Evolutionary conservation across 179 eudicot species (phyloP).

Genomic region (Vitellaria paradoxa): DNA sequence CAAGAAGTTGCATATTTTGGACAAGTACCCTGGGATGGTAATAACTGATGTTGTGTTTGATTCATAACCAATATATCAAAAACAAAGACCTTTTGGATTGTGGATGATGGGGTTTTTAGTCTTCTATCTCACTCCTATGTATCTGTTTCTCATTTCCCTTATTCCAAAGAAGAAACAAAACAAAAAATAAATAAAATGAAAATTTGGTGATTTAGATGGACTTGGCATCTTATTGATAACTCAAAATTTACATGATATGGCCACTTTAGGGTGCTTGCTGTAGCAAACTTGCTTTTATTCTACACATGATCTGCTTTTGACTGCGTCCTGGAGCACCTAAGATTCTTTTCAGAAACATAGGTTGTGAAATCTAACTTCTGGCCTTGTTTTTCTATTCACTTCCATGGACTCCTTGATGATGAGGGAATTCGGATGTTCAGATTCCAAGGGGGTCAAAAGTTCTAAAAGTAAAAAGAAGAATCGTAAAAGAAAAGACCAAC

Average conservation of each 20-base stretch:
- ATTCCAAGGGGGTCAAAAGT: slow-evolving; percentile 48
- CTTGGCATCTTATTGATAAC: neutral
- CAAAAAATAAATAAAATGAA: too few species aligned
- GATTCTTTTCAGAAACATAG: neutral
- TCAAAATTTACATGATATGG: too few species aligned
- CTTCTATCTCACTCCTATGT: too few species aligned
- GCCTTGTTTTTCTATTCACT: neutral
- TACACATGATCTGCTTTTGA: neutral
- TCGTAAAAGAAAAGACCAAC: slow-evolving; percentile 68
- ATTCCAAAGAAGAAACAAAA: too few species aligned
- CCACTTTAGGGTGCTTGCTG: neutral
- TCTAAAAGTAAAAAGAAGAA: slow-evolving; percentile 75
- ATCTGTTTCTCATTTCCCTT: too few species aligned
- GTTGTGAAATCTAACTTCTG: neutral
- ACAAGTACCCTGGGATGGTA: neutral
- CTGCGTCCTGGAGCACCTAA: neutral
- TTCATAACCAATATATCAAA: neutral
- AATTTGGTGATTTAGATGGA: neutral
- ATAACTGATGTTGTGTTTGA: neutral
- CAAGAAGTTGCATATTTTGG: neutral
- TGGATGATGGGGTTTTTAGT: too few species aligned
- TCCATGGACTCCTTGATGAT: slow-evolving; percentile 1
- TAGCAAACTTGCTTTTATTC: neutral
- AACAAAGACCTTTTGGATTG: too few species aligned
- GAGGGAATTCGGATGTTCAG: slow-evolving; percentile 34